Conservation (phyloP, 352 stramenopile genomes). For the Pythium scleroteichum region DNA sequence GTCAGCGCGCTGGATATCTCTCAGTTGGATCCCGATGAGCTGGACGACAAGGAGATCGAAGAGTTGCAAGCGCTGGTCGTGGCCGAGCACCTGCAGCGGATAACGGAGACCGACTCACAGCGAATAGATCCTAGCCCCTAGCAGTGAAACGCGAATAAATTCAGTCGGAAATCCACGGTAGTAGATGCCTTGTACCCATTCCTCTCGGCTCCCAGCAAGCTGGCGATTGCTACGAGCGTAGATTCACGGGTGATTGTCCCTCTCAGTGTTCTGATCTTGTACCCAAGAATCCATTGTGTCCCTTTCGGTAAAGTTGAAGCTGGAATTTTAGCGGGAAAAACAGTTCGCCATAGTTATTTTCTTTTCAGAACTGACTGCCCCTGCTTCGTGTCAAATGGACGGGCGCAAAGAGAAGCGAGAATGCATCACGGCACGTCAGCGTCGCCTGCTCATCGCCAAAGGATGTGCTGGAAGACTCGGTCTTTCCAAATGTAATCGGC, state of each 20-base stretch:
- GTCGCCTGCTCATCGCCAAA: too few relatives aligned
- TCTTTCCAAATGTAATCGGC: too few relatives aligned
- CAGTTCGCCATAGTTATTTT: neutral
- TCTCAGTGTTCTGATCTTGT: neutral
- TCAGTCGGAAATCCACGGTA: neutral
- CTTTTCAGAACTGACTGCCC: neutral
- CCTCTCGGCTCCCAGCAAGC: neutral
- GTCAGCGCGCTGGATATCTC: slow-evolving; percentile 12
- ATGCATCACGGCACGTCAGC: too few relatives aligned
- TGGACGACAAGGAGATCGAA: slow-evolving; percentile 25
- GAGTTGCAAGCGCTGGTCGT: slow-evolving; percentile 15
- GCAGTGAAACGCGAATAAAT: neutral
- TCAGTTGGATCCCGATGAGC: slow-evolving; percentile 8
- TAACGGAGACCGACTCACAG: neutral
- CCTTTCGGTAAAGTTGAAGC: neutral
- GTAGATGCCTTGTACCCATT: too few relatives aligned
- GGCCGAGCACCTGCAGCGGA: slow-evolving; percentile 10
- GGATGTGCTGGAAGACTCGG: too few relatives aligned
- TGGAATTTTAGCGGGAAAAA: slow-evolving; percentile 1
- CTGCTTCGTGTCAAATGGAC: neutral
- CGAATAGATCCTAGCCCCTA: slow-evolving; percentile 13
- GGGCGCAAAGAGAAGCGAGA: neutral
- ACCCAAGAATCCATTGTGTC: slow-evolving; percentile 1
- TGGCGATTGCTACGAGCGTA: neutral
- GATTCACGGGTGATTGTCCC: too few relatives aligned